Conservation (phyloP, 164 flowering plant genomes). For the Tetracentron sinense region DNA sequence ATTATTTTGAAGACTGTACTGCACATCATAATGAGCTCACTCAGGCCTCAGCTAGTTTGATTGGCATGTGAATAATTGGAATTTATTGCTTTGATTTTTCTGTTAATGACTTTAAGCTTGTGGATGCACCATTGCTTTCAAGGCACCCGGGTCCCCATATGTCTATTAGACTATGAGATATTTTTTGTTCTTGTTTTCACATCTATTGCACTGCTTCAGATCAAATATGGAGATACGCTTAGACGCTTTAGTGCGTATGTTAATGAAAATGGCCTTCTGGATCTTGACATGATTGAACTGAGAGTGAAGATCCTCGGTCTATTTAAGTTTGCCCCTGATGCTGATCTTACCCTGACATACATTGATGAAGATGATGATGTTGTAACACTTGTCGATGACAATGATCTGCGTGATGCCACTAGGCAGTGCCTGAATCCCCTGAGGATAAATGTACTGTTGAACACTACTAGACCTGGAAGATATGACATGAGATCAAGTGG, state of each 20-base stretch:
- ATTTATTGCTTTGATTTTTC: too few species aligned
- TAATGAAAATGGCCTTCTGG: constrained; percentile 36
- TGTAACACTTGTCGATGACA: constrained; percentile 71
- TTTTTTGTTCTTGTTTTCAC: too few species aligned
- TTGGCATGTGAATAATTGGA: too few species aligned
- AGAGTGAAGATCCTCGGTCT: constrained; percentile 51
- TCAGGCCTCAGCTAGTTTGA: too few species aligned
- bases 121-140: too few species aligned
- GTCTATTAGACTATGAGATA: too few species aligned
- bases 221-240: constrained; percentile 65
- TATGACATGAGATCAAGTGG: constrained; percentile 34
- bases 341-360: constrained; percentile 62
- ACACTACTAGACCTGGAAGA: constrained; percentile 18
- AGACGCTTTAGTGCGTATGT: constrained; percentile 65
- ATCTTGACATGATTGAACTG: constrained; percentile 51
- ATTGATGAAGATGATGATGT: constrained; percentile 77
- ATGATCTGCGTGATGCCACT: constrained; percentile 74
- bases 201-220: constrained; percentile 35
- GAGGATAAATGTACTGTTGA: constrained; percentile 51
- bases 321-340: constrained; percentile 46
- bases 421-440: constrained; percentile 66
- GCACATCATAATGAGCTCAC: too few species aligned
- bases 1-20: too few species aligned
- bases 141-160: too few species aligned
- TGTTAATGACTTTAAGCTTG: too few species aligned